Percentiles rank a stretch among this genome's conserved stretches.
Evolutionary conservation across 2,329 filamentous ascomycete genomes (phyloP).

Genomic region (Talaromyces sp.): DNA sequence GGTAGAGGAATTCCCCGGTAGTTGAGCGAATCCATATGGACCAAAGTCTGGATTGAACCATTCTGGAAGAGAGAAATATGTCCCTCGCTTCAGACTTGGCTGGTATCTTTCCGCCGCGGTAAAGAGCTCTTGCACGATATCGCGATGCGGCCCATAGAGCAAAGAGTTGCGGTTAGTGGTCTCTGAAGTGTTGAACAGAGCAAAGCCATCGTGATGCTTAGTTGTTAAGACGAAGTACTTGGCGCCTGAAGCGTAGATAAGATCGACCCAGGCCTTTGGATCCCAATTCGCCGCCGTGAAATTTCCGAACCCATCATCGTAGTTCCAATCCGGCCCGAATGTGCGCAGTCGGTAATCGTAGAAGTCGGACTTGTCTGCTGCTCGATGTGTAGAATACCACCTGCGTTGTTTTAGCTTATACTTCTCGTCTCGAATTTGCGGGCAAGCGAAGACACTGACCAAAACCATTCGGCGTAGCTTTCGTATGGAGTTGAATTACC

Average conservation of each 20-base stretch:
- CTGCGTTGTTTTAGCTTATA: constrained; percentile 27
- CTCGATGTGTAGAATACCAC: constrained; percentile 53
- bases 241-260: constrained; percentile 54
- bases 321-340: constrained; percentile 53
- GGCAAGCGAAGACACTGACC: neutral
- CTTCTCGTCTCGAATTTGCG: constrained; percentile 18
- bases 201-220: constrained; percentile 52
- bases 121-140: constrained; percentile 46
- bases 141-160: constrained; percentile 40
- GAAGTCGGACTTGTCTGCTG: constrained; percentile 43
- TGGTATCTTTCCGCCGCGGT: constrained; percentile 45
- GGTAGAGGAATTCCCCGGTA: constrained; percentile 27
- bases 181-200: constrained; percentile 45
- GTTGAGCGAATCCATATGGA: constrained; percentile 41
- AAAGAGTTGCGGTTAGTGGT: constrained; percentile 46
- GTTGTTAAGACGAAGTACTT: constrained; percentile 48
- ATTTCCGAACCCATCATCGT: constrained; percentile 57
- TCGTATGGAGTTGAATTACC: constrained; percentile 45
- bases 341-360: constrained; percentile 54
- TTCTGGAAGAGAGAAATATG: constrained; percentile 49
- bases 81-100: constrained; percentile 45
- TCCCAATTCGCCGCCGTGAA: constrained; percentile 54
- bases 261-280: constrained; percentile 55
- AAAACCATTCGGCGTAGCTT: constrained; percentile 41
- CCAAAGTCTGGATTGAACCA: constrained; percentile 49